These are phyloP conservation scores for Chaetoscypha palmicola DNA, from an alignment of 2,329 filamentous ascomycete species.

Conservation along the genomic window DNA sequence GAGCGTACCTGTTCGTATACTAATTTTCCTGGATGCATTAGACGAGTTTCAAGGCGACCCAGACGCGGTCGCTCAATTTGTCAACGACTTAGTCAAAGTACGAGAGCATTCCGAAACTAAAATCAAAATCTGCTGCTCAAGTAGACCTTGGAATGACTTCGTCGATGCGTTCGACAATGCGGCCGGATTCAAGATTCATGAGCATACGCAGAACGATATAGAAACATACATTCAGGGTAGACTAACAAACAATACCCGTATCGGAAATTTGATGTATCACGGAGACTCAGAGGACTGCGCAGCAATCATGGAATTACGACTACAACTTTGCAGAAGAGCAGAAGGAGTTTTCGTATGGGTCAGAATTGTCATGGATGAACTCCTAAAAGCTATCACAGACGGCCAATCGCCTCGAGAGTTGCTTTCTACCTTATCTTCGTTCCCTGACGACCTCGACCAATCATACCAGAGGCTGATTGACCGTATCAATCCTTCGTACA, in stretches of 20 bases:
- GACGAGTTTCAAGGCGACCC: slow-evolving; percentile 7
- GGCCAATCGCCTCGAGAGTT: neutral
- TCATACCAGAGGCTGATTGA: neutral
- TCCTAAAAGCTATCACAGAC: neutral
- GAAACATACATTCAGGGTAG: neutral
- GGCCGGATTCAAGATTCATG: slow-evolving; percentile 2
- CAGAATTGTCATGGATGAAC: slow-evolving; percentile 1
- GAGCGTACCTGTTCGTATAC: neutral
- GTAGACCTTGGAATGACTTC: neutral
- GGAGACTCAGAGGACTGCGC: too few species aligned
- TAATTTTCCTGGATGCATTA: slow-evolving; percentile 10
- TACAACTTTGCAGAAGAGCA: neutral
- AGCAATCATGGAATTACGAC: neutral
- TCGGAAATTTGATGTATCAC: neutral
- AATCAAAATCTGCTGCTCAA: neutral
- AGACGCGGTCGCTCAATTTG: neutral
- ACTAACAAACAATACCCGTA: neutral
- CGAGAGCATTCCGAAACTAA: neutral
- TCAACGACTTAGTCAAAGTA: neutral
- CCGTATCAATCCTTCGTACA: neutral
- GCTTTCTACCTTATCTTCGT: neutral
- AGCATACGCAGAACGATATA: neutral
- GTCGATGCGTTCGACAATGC: neutral
- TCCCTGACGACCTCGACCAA: neutral
- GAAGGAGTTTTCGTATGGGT: slow-evolving; percentile 3